Percentiles rank a stretch among this genome's conserved stretches.
Conservation (phyloP, 495 filamentous ascomycete species). For the Penicillium arizonense region DNA sequence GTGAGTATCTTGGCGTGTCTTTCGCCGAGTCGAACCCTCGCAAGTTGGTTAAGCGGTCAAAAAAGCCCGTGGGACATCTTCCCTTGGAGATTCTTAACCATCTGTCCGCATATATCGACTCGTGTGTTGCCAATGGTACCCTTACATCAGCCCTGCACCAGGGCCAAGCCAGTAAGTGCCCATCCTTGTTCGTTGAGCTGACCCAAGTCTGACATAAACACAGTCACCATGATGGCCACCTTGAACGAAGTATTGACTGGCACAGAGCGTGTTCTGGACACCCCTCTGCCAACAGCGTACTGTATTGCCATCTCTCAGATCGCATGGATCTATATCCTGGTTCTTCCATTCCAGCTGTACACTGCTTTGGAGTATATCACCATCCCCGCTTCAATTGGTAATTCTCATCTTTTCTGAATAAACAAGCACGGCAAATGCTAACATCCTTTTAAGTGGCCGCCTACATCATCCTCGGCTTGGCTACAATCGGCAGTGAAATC, state of each 20-base stretch:
- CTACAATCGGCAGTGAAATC: constrained; percentile 80
- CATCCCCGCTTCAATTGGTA: constrained; percentile 78
- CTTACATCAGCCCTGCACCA: constrained; percentile 48
- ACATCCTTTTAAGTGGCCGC: constrained; percentile 51
- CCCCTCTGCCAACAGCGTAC: constrained; percentile 82
- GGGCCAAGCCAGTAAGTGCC: constrained; percentile 39
- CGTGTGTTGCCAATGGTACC: constrained; percentile 52
- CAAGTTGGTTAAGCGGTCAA: constrained; percentile 65
- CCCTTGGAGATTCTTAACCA: constrained; percentile 77
- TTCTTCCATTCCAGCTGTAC: constrained; percentile 83
- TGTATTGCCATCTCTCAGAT: constrained; percentile 84
- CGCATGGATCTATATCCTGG: constrained; percentile 80
- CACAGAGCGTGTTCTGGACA: constrained; percentile 79
- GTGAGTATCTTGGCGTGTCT: constrained; percentile 68
- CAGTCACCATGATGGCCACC: constrained; percentile 38
- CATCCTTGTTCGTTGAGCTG: not conserved
- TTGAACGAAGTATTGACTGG: constrained; percentile 74
- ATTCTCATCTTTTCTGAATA: constrained; percentile 8
- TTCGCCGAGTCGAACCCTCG: constrained; percentile 72
- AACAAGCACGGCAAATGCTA: not conserved
- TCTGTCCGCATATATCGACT: constrained; percentile 63
- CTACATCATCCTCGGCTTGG: constrained; percentile 89
- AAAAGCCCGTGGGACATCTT: constrained; percentile 67
- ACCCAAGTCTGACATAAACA: not conserved
- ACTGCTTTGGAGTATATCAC: constrained; percentile 64